A percentile compares a stretch with the other conserved stretches of the same genome.
Conservation (phyloP, 257 asterid genomes). For the Fraxinus americana region DNA sequence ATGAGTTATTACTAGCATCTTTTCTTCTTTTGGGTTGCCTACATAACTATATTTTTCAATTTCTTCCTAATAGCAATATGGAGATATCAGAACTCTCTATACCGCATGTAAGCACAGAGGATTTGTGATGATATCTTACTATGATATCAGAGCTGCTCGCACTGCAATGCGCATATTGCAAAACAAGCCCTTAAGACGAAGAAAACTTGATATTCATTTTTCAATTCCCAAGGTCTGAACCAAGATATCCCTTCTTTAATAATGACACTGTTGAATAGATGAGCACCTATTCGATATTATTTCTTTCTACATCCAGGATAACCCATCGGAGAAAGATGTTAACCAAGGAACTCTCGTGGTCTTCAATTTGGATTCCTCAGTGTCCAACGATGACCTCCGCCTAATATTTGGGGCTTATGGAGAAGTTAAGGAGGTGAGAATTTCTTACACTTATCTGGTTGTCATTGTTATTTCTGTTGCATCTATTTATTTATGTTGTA, state of each 20-base stretch:
- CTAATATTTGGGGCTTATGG: conserved; percentile 95
- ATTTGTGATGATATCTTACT: conserved; percentile 98
- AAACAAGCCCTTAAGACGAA: conserved; percentile 83
- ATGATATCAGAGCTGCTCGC: conserved; percentile 97
- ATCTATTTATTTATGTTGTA: neutral
- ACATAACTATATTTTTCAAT: neutral
- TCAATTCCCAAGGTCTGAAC: conserved; percentile 86
- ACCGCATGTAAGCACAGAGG: conserved; percentile 98
- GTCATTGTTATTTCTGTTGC: neutral
- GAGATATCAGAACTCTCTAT: conserved; percentile 91
- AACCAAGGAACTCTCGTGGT: conserved; percentile 97
- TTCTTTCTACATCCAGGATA: conserved; percentile 60
- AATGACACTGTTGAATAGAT: neutral
- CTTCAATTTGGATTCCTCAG: conserved; percentile 94
- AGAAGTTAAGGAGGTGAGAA: conserved; percentile 88
- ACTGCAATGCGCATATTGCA: conserved; percentile 85
- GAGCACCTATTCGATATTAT: conserved; percentile 8
- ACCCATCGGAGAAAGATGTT: conserved; percentile 91
- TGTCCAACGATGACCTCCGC: conserved; percentile 83
- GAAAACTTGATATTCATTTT: conserved; percentile 94
- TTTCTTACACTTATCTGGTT: conserved; percentile 13
- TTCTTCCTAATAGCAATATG: conserved; percentile 66
- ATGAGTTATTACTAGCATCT: too few species aligned
- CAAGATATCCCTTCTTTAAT: neutral
- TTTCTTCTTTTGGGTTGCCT: too few species aligned